phyloP scores from a whole-genome alignment of 2,329 filamentous ascomycete genomes.

The Talaromyces pinophilus region DNA sequence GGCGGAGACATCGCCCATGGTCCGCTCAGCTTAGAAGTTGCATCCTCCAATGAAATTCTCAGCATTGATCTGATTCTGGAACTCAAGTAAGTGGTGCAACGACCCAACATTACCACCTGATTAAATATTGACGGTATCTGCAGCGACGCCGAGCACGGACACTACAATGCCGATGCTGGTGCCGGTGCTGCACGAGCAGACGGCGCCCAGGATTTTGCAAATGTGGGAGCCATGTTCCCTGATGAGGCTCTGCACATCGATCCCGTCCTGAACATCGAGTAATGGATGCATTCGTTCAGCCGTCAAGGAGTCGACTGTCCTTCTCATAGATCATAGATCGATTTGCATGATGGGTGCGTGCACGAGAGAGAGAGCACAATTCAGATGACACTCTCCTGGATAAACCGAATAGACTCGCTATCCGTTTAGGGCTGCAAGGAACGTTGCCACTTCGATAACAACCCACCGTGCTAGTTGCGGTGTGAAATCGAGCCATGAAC shows the following conservation, averaged over 20 bases:
- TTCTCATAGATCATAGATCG: not conserved
- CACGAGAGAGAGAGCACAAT: not conserved
- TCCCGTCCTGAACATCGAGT: not conserved
- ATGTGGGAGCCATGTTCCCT: not conserved
- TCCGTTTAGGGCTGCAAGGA: not conserved
- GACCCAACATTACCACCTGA: not conserved
- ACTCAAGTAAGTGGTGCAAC: not conserved
- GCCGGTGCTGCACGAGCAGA: not conserved
- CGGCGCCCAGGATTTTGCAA: not conserved
- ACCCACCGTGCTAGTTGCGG: not conserved
- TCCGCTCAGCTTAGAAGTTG: too few relatives aligned
- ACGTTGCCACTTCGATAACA: not conserved
- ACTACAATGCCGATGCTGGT: not conserved
- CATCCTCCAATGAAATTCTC: not conserved
- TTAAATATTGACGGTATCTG: not conserved
- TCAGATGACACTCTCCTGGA: not conserved
- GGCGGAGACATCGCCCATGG: not conserved
- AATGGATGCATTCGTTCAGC: not conserved
- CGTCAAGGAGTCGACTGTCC: not conserved
- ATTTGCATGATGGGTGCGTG: not conserved
- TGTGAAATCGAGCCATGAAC: not conserved
- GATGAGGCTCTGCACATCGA: not conserved
- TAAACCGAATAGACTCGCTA: not conserved
- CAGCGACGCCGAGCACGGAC: not conserved
- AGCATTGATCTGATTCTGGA: not conserved